Evolutionary conservation across 345 rosid species (phyloP), one percentile per base, ranked within the genome.

Genomic region (Dipteronia sinensis): DNA sequence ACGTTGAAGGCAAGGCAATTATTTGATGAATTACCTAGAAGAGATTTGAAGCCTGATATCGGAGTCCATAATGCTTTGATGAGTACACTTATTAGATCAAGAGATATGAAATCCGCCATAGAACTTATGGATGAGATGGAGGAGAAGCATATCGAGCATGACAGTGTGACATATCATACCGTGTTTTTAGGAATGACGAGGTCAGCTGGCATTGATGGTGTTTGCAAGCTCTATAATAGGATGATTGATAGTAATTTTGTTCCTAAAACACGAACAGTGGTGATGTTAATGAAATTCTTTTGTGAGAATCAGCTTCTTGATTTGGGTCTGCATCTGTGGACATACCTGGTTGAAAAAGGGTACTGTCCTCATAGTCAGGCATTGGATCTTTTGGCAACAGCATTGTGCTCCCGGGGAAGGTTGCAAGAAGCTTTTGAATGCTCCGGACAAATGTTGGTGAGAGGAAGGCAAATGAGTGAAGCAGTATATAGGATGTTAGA

Each of bases 31-130:
- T 88, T 90, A 74, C 79, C 72, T 31, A 23, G 66, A 67, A 90
- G 92, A 82, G 87, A 86, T 8, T 78, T 92, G 25, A 80, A 42
- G 19, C 87, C 82, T 46, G 98, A 93, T 83, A 69, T 82, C 3
- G 97, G 95, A 71, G 90, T 86, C 78, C 93, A 89, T 78, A 95
- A 95, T 74, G 96, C 99, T 19, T 77, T 93, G 87, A 90, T 95
- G 27, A 91, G 90, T 77, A 62, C 89, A 29, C 77, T 89, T 1
- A 77, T 89, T 53, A 86, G 79, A 51, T 88, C 88, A 9, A 77
- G 86, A 75, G 91, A 92, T 17, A 77, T 90, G 19, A 78, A 79
- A 20, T 87, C 89, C 38, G 96, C 98, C 6, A 71, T 90, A 31
- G 65, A 66, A 29, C 77, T 95, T 80, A 90, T 90, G 91, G 84